Percentiles rank a stretch among this genome's conserved stretches.
phyloP scores from a whole-genome alignment of 2,329 filamentous ascomycete genomes.

The Aspergillus fructus region DNA sequence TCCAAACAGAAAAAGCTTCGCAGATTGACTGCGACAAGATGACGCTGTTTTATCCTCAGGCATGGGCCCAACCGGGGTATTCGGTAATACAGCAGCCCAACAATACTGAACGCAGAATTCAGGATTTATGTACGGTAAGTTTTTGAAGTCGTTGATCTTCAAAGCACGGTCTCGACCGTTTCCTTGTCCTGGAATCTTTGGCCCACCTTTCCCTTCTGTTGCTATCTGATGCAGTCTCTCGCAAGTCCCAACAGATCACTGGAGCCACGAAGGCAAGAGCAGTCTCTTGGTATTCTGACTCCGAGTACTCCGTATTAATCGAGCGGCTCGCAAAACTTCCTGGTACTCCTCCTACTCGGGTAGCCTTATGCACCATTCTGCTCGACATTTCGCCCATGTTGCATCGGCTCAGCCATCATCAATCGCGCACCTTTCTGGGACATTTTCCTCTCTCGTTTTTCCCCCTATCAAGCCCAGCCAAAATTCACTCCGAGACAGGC shows the following conservation, averaged over 20 bases:
- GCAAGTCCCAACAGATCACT: neutral
- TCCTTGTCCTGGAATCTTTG: neutral
- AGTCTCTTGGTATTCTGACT: neutral
- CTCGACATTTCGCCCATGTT: constrained; percentile 16
- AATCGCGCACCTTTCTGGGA: neutral
- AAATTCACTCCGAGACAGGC: neutral
- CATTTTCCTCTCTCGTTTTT: neutral
- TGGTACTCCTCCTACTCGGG: constrained; percentile 4
- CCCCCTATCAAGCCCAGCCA: neutral
- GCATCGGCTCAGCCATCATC: constrained; percentile 3
- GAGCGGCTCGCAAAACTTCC: constrained; percentile 6
- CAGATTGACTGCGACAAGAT: constrained; percentile 11
- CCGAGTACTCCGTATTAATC: neutral
- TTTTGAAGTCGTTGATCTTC: neutral
- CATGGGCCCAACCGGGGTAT: constrained; percentile 19
- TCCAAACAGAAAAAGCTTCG: constrained; percentile 9
- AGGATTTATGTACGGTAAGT: neutral
- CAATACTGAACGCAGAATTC: constrained; percentile 2
- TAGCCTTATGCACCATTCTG: constrained; percentile 19
- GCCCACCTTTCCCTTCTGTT: neutral
- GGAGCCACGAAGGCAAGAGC: neutral
- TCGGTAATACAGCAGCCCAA: constrained; percentile 22
- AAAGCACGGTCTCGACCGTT: neutral
- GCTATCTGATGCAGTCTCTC: neutral
- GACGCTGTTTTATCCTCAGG: constrained; percentile 4